Percentiles rank a stretch among this genome's conserved stretches.
Conservation (phyloP, 805 yeast genomes). For the Yarrowia hollandica region DNA sequence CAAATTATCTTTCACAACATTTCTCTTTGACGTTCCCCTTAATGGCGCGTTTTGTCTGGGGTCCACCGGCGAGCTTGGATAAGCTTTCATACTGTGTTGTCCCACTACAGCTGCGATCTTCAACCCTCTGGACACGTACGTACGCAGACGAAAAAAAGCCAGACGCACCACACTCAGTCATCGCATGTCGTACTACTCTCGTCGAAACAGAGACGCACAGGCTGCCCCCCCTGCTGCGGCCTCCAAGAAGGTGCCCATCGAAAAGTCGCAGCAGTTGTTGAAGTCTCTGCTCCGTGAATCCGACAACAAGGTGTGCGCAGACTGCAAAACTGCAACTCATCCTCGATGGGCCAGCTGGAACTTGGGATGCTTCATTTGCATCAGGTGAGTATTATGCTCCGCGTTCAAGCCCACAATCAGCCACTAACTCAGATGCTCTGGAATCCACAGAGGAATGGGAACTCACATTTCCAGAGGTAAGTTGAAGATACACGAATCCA, state of each 20-base stretch:
- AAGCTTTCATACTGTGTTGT: constrained; percentile 20
- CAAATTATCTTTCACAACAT: neutral
- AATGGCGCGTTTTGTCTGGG: neutral
- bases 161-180: neutral
- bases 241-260: constrained; percentile 40
- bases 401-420: neutral
- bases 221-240: constrained; percentile 29
- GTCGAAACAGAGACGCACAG: constrained; percentile 15
- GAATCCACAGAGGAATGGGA: constrained; percentile 92
- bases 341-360: constrained; percentile 99
- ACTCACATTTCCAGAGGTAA: constrained; percentile 76
- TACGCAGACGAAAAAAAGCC: neutral
- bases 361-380: constrained; percentile 88
- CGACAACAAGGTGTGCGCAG: constrained; percentile 80
- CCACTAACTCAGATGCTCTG: constrained; percentile 60
- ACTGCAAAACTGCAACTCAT: constrained; percentile 83
- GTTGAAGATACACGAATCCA: constrained; percentile 33
- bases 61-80: constrained; percentile 3
- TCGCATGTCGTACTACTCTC: constrained; percentile 29
- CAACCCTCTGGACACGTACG: constrained; percentile 23
- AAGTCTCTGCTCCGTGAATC: constrained; percentile 74
- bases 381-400: constrained; percentile 41
- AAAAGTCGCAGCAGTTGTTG: constrained; percentile 68
- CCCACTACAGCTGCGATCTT: constrained; percentile 20
- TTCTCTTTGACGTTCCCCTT: neutral